These are phyloP conservation scores for Rachicladosporium sp. DNA, from an alignment of 2,329 filamentous ascomycete species.

Conservation along the genomic window DNA sequence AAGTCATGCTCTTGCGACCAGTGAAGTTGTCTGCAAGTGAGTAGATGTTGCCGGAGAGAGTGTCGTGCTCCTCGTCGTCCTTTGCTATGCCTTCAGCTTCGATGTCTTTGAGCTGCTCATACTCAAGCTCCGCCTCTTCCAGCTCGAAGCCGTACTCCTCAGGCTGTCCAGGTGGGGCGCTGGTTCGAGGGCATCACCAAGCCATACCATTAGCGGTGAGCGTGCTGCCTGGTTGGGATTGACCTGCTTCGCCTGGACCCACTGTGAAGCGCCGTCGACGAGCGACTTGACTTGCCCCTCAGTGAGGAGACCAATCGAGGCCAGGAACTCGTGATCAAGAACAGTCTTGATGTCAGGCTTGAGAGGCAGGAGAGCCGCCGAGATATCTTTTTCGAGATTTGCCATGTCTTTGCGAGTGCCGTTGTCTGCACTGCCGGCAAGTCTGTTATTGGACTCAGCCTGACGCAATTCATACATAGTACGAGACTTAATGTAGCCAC, in stretches of 20 bases:
- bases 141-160: conserved; percentile 43
- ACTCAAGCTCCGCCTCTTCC: conserved; percentile 49
- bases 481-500: conserved; percentile 47
- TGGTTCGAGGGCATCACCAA: conserved; percentile 39
- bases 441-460: conserved; percentile 17
- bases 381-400: conserved; percentile 30
- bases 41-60: conserved; percentile 23
- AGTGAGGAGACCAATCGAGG: conserved; percentile 42
- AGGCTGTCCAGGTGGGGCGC: conserved; percentile 31
- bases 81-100: conserved; percentile 45
- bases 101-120: conserved; percentile 48
- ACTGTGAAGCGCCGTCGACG: conserved; percentile 31
- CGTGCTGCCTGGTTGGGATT: conserved; percentile 11
- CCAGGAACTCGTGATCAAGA: conserved; percentile 44
- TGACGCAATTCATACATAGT: conserved; percentile 53
- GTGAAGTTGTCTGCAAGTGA: conserved; percentile 29
- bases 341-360: conserved; percentile 26
- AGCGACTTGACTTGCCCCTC: conserved; percentile 52
- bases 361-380: conserved; percentile 32
- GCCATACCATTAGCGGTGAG: conserved; percentile 41
- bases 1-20: conserved; percentile 18
- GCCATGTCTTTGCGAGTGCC: conserved; percentile 32
- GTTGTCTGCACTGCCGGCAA: conserved; percentile 29
- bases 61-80: conserved; percentile 28
- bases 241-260: conserved; percentile 19